Base-by-base conservation (phyloP, 352 stramenopile genomes). In the Phytophthora citricola region DNA sequence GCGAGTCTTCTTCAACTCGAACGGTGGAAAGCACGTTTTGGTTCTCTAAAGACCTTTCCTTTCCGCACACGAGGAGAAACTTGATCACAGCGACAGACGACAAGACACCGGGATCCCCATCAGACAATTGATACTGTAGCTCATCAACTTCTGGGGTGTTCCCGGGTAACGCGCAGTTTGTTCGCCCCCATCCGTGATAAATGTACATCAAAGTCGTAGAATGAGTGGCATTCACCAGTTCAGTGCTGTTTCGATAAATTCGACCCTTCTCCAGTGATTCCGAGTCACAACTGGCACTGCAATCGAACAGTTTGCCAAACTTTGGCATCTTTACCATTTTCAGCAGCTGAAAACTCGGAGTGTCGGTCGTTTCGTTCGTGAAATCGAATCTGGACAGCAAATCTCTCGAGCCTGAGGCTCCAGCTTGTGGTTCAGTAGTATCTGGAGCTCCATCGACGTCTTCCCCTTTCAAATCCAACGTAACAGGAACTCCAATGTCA, bases 261-360 rank as follows among this genome's bases (percentile, higher is more conserved):
- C 50, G 66, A 57, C 20, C 29, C 2, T 43, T 43, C 27, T 64
- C 26, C 9, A 66, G 17, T 12, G 36, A 45, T 20, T 29, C 22
- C 40, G 60, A 15, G 47, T 52, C 20, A 56, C 60, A 78, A 44
- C 34, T 61, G 54, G 67, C 54, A 39, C 75, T 83, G 44, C 70
- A 75, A 36, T 93, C 83, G 22, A 85, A 93, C 10, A 93, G 32
- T 34, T 63, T 81, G 5, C 85, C 85, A 51, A 77, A 87, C 10
- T 47, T 64, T 1, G 83, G 83, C 17, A 90, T 65, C n/a, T 70
- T 57, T 3, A 72, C 34, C 40, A 93, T 74, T 63, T 71, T 68
- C 29, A 90, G 22, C 14, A 72, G 46, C 26, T 85, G 79, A 5
- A 24, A 22, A 54, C 27, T 66, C 7, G 46, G 8, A 0, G 22